phyloP scores from a whole-genome alignment of 306 rosid genomes.

The Potentilla sterilis region DNA sequence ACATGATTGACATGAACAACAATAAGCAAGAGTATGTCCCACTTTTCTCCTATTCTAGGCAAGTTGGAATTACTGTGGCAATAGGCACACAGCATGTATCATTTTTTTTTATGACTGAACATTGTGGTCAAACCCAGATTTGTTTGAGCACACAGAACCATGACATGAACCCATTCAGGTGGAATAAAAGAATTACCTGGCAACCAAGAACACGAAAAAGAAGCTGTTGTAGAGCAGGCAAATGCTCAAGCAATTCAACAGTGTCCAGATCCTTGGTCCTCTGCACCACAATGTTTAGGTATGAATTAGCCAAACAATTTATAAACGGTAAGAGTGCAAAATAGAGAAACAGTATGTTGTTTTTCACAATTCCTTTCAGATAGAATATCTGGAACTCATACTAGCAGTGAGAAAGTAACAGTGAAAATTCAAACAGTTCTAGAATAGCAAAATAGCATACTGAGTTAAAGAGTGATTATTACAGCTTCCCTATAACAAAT shows the following conservation, averaged over 20 bases:
- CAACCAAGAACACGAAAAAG: constrained; percentile 85
- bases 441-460: not conserved
- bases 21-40: not conserved
- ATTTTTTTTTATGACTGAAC: constrained; percentile 3
- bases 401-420: not conserved
- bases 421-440: not conserved
- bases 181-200: constrained; percentile 53
- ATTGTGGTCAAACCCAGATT: constrained; percentile 4
- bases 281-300: constrained; percentile 53
- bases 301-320: constrained; percentile 3
- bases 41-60: not conserved
- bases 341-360: not conserved
- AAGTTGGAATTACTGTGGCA: not conserved
- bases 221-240: constrained; percentile 93
- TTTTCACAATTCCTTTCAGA: not conserved
- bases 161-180: constrained; percentile 9
- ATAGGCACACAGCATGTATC: constrained; percentile 4
- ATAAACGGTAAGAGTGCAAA: not conserved
- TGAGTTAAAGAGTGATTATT: not conserved
- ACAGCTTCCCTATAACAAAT: not conserved
- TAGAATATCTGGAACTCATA: not conserved
- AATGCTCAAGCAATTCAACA: constrained; percentile 81
- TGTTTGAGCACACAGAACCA: not conserved
- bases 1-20: not conserved
- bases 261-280: constrained; percentile 97